A percentile compares a stretch with the other conserved stretches of the same genome.
phyloP scores from a whole-genome alignment of 202 grass and related monocot species.

The Brachypodium distachyon region DNA sequence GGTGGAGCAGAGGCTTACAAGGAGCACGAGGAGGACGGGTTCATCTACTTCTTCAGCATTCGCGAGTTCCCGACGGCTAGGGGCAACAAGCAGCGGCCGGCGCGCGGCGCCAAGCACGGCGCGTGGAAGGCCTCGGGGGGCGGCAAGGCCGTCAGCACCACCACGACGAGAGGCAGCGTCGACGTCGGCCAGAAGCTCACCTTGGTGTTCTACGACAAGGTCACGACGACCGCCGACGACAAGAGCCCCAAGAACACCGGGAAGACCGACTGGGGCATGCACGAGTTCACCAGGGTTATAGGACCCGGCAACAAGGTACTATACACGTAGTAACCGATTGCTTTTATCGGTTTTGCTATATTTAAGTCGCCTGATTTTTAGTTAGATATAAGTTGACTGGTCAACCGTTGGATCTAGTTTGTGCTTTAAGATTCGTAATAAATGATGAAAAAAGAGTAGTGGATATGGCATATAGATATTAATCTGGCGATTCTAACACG shows the following conservation, averaged over 20 bases:
- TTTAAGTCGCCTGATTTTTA: not conserved
- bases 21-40: not conserved
- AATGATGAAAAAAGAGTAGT: no score
- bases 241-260: no score
- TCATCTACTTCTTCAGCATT: slow-evolving; percentile 29
- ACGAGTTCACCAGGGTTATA: slow-evolving; percentile 9
- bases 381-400: no score
- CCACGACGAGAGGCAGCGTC: not conserved
- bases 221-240: not conserved
- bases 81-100: not conserved
- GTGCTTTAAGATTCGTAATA: no score
- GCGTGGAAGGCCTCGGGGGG: slow-evolving; percentile 28
- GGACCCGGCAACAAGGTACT: not conserved
- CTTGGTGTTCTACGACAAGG: slow-evolving; percentile 19
- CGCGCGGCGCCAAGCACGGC: not conserved
- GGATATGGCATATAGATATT: no score
- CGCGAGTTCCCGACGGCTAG: not conserved
- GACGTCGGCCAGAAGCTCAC: slow-evolving; percentile 11
- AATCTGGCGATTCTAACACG: no score
- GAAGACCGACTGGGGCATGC: slow-evolving; percentile 27
- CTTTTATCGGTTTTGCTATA: not conserved
- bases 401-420: no score
- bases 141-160: not conserved
- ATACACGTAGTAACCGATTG: not conserved
- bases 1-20: not conserved